Base-by-base conservation (phyloP, 345 rosid species). In the Citrus sp. region DNA sequence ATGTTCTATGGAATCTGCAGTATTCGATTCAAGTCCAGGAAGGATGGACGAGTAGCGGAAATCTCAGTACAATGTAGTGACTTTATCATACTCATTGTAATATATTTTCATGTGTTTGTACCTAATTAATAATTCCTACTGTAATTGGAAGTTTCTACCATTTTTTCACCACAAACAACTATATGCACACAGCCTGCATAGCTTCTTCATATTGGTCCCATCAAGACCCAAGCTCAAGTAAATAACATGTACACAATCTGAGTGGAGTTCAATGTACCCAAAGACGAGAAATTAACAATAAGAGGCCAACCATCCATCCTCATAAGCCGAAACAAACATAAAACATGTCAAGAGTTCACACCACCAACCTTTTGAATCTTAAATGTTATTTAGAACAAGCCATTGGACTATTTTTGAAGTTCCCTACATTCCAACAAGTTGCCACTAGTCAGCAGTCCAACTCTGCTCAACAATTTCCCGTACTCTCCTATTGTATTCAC, bases 1-100 rank as follows among this genome's bases (percentile, higher is more conserved):
- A 95, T 77, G 95, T 93, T 72, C 89, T 93, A 2, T 95, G 99
- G 98, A 93, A 95, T 81, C 82, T 95, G 86, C 99, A 93, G 76
- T 95, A 92, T 68, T 91, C 97, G 30, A 87, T 84, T 79, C 99
- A 95, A 84, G 92, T 92, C 56, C 99, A 95, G 73, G 97, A 92
- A 80, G 96, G 97, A 80, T 95, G 96, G 97, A 83, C 84, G 73
- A 91, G 92, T 56, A 95, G 97, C 58, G 99, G 92, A 67, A 93
- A 90, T 78, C 92, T 91, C 10, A 85, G 86, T 61, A 75, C 90
- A 25, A 67, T 80, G 70, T 85, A 79, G 37, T 67, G 28, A 16
- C 34, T 27, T 19, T 58, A 9, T 42, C 13, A 19, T 59, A 28
- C 2, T 3, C 59, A 27, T 8, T 74, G 67, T 60, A 74, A 74